Conservation (phyloP, 306 rosid genomes). For the Pueraria montana region DNA sequence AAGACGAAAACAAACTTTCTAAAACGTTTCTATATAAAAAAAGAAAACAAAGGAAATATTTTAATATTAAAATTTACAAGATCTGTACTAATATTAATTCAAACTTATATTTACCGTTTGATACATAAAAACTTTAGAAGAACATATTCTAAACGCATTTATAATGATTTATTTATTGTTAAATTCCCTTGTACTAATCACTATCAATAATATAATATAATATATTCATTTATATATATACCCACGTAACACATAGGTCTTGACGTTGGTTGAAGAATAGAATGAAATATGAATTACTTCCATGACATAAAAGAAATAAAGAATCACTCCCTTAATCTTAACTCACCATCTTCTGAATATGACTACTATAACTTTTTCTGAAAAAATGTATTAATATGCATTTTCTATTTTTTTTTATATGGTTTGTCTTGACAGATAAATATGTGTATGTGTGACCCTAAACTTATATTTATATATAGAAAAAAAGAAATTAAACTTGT, state of each 20-base stretch:
- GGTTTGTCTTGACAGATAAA: conserved; percentile 9
- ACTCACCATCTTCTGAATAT: neutral
- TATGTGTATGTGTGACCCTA: neutral
- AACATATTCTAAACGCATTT: neutral
- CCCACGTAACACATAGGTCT: no score
- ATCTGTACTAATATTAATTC: neutral
- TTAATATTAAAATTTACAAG: neutral
- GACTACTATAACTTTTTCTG: neutral
- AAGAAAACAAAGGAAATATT: neutral
- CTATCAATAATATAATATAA: no score
- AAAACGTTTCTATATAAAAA: neutral
- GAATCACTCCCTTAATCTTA: neutral
- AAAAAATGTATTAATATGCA: neutral
- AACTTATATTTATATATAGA: neutral
- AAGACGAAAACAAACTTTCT: neutral
- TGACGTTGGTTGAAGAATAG: neutral
- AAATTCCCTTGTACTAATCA: no score
- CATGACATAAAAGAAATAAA: neutral
- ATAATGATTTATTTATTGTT: neutral
- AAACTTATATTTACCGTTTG: neutral
- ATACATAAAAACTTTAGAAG: neutral
- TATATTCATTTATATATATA: no score
- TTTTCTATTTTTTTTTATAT: neutral
- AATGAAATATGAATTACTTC: neutral
- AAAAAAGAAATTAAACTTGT: neutral